Percentiles rank a stretch among this genome's conserved stretches.
These are phyloP conservation scores for Apiospora kogelbergensis DNA, from an alignment of 2,329 filamentous ascomycete species.

Conservation along the genomic window DNA sequence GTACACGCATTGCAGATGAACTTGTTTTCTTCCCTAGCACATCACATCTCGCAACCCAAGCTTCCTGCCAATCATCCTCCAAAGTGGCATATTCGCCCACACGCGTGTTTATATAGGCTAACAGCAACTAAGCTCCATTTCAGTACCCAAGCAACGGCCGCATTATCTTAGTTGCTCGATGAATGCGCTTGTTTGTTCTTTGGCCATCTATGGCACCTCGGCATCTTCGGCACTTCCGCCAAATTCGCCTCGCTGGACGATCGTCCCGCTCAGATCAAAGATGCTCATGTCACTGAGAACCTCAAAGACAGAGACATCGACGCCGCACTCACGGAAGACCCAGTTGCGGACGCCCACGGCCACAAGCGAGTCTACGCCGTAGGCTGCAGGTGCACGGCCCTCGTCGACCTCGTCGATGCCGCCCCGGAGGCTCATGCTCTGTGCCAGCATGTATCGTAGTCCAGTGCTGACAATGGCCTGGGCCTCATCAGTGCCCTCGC, in stretches of 20 bases:
- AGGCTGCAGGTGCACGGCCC: constrained; percentile 40
- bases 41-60: neutral
- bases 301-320: constrained; percentile 48
- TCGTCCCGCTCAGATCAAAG: constrained; percentile 34
- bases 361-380: constrained; percentile 53
- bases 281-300: constrained; percentile 45
- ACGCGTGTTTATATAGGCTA: neutral
- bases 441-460: constrained; percentile 40
- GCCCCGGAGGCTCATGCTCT: constrained; percentile 47
- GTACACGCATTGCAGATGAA: neutral
- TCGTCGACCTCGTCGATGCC: constrained; percentile 44
- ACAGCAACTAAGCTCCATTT: neutral
- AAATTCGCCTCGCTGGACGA: constrained; percentile 29
- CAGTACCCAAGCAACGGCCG: neutral
- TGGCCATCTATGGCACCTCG: neutral
- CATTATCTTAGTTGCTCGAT: neutral
- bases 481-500: constrained; percentile 27
- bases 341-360: constrained; percentile 54
- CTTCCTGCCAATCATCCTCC: neutral
- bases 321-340: constrained; percentile 44
- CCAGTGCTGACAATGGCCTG: constrained; percentile 35
- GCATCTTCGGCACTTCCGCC: neutral
- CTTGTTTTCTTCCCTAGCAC: neutral
- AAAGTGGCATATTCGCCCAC: neutral
- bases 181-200: neutral